phyloP scores from a whole-genome alignment of 257 asterid genomes.

The Vinca minor region DNA sequence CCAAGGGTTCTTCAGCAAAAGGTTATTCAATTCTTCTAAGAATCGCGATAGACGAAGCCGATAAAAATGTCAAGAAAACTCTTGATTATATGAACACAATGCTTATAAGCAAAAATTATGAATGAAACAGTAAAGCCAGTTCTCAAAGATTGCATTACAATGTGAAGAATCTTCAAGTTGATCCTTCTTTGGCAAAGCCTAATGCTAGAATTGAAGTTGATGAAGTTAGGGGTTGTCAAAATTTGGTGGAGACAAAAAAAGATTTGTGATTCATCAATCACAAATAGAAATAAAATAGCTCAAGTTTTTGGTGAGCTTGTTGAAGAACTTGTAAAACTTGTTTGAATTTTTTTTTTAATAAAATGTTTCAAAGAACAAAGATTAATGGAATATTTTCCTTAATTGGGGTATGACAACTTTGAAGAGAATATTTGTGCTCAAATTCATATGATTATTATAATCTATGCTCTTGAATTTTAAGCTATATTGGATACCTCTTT shows the following conservation, averaged over 20 bases:
- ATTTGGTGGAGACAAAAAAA: neutral
- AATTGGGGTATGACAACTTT: neutral
- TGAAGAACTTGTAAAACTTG: conserved; percentile 1
- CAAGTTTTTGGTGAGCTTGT: conserved; percentile 4
- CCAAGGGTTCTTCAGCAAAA: neutral
- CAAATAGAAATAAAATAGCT: conserved; percentile 7
- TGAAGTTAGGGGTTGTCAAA: conserved; percentile 9
- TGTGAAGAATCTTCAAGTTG: neutral
- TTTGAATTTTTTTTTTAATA: neutral
- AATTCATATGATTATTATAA: neutral
- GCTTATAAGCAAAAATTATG: neutral
- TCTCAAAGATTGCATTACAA: conserved; percentile 8
- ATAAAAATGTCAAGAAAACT: conserved; percentile 7
- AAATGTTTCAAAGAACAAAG: neutral
- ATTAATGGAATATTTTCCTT: too few species aligned
- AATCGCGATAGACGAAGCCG: conserved; percentile 8
- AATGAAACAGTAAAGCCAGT: neutral
- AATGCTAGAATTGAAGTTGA: conserved; percentile 1
- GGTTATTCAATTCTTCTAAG: neutral
- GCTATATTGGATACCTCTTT: too few species aligned
- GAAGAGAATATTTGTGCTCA: neutral
- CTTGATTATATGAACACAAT: neutral
- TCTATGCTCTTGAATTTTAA: neutral
- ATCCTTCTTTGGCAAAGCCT: neutral
- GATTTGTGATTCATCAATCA: conserved; percentile 6